Evolutionary conservation across 176 grass and related monocot genomes (phyloP).

Genomic region (Avena sativa): DNA sequence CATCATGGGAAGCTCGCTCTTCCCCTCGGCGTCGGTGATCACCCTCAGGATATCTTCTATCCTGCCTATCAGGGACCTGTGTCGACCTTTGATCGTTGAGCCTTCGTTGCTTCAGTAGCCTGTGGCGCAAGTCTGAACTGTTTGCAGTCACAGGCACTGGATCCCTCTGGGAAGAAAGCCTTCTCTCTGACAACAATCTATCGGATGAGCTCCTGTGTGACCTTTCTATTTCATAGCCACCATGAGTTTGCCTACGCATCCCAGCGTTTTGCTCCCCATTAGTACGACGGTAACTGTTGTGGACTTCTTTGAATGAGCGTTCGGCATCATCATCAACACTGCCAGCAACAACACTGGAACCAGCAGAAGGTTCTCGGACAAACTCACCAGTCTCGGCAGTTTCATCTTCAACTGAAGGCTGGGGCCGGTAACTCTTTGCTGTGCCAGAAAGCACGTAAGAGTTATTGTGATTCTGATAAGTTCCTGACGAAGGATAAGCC

Average conservation of each 20-base stretch:
- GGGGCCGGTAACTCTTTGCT: constrained; percentile 36
- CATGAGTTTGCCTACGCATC: constrained; percentile 27
- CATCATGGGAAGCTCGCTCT: constrained; percentile 14
- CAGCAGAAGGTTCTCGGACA: constrained; percentile 57
- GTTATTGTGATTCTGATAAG: constrained; percentile 44
- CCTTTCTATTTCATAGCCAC: constrained; percentile 44
- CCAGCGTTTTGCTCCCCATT: constrained; percentile 33
- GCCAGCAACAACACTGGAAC: constrained; percentile 41
- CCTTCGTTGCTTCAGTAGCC: constrained; percentile 65
- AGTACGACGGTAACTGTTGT: constrained; percentile 7
- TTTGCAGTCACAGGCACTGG: constrained; percentile 4
- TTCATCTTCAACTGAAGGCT: constrained; percentile 32
- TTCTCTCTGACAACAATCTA: constrained; percentile 44
- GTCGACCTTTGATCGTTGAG: constrained; percentile 29
- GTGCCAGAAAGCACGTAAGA: constrained; percentile 23
- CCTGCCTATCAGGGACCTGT: constrained; percentile 19
- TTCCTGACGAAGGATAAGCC: not conserved
- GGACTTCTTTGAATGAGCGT: constrained; percentile 42
- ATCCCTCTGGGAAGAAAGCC: constrained; percentile 45
- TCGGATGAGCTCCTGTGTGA: constrained; percentile 38
- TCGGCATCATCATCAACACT: constrained; percentile 7
- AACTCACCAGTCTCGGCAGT: constrained; percentile 52
- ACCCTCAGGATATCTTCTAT: constrained; percentile 39
- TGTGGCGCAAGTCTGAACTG: constrained; percentile 61
- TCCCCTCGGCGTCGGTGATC: constrained; percentile 19